Conservation (phyloP, 2,329 filamentous ascomycete genomes). For the Stromatinia cepivora region DNA sequence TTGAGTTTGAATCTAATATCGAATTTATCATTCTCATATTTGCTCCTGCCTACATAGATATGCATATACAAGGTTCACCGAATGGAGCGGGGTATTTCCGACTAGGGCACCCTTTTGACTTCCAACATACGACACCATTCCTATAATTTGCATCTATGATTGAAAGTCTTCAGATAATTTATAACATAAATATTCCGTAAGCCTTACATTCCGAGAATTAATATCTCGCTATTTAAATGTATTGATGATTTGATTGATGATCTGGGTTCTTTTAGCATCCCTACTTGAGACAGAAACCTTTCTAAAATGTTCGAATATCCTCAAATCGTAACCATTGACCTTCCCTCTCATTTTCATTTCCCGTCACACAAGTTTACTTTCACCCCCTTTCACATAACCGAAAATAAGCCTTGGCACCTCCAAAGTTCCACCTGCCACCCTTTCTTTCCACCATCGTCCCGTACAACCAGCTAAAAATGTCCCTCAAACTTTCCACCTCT, state of each 20-base stretch:
- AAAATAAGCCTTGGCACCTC: background rate
- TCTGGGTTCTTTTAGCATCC: too few species aligned
- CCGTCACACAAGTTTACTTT: too few species aligned
- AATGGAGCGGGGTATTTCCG: background rate
- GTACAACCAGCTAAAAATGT: background rate
- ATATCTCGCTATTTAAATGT: too few species aligned
- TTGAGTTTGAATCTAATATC: background rate
- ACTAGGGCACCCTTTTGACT: background rate
- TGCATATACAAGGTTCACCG: background rate
- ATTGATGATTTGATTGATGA: too few species aligned
- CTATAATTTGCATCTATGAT: background rate
- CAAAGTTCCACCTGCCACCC: too few species aligned
- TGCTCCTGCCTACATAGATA: too few species aligned
- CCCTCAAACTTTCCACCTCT: background rate
- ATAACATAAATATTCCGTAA: background rate
- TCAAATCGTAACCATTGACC: too few species aligned
- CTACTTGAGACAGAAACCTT: too few species aligned
- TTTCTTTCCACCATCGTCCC: background rate
- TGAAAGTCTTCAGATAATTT: background rate
- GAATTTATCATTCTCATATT: background rate
- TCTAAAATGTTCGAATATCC: too few species aligned
- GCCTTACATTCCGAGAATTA: too few species aligned
- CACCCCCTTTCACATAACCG: background rate
- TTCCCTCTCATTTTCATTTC: too few species aligned
- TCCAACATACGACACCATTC: background rate